These are phyloP conservation scores for Fragaria nilgerrensis DNA, from an alignment of 306 rosid species.

Conservation along the genomic window DNA sequence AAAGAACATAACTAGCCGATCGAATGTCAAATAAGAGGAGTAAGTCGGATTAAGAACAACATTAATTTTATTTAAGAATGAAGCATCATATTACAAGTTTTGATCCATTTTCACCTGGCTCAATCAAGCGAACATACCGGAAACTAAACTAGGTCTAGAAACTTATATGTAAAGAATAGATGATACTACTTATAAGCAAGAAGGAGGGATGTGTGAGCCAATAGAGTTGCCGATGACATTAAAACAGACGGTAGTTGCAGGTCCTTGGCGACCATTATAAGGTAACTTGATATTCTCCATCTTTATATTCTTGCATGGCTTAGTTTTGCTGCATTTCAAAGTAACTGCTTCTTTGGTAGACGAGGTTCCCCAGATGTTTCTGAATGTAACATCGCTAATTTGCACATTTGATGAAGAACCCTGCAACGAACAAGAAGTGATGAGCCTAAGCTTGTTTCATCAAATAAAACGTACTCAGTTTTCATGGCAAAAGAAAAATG, in stretches of 20 bases:
- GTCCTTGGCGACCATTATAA: background rate
- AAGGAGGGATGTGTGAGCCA: conserved; percentile 50
- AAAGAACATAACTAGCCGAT: no score
- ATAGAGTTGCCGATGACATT: conserved; percentile 39
- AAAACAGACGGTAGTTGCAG: conserved; percentile 18
- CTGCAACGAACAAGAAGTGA: conserved; percentile 16
- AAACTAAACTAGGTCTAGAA: no score
- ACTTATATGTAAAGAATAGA: no score
- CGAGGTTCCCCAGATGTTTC: conserved; percentile 48
- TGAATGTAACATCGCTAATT: conserved; percentile 49
- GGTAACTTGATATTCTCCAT: conserved; percentile 35
- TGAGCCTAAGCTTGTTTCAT: background rate
- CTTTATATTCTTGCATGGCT: conserved; percentile 50
- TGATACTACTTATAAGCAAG: conserved; percentile 30
- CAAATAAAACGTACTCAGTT: background rate
- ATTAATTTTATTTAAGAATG: no score
- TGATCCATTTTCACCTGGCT: no score
- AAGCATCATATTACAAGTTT: no score
- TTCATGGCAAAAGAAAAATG: background rate
- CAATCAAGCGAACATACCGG: no score
- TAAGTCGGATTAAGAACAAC: no score
- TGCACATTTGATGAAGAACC: conserved; percentile 51
- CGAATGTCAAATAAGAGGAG: no score
- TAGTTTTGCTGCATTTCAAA: conserved; percentile 43
- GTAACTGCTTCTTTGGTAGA: conserved; percentile 31